These are phyloP conservation scores for Limtongia smithiae DNA, from an alignment of 805 yeast genomes.

Conservation along the genomic window DNA sequence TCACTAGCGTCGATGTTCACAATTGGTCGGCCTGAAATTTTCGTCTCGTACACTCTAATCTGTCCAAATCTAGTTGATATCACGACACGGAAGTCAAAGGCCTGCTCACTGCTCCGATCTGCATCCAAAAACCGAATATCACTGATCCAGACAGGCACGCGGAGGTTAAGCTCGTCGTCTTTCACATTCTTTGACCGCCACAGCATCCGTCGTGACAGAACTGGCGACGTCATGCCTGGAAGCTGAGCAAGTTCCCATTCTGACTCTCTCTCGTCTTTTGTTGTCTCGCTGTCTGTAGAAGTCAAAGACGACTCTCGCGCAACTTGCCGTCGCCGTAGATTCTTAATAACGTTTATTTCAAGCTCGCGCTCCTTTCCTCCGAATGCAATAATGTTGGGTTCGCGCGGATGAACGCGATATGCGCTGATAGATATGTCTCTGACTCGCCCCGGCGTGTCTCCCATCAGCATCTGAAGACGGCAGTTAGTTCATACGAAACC, in stretches of 20 bases:
- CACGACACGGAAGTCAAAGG: slow-evolving; percentile 49
- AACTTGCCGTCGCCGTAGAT: neutral
- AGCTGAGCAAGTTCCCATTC: neutral
- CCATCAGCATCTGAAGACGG: neutral
- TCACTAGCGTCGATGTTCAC: slow-evolving; percentile 53
- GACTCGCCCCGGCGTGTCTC: neutral
- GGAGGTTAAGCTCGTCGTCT: slow-evolving; percentile 68
- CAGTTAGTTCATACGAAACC: neutral
- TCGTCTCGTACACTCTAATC: slow-evolving; percentile 62
- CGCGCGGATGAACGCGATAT: slow-evolving; percentile 48
- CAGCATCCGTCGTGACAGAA: slow-evolving; percentile 32
- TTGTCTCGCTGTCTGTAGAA: too few species aligned
- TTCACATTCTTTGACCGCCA: slow-evolving; percentile 83
- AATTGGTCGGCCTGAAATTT: slow-evolving; percentile 64
- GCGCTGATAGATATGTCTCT: slow-evolving; percentile 48
- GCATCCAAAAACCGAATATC: slow-evolving; percentile 49
- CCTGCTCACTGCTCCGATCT: slow-evolving; percentile 30
- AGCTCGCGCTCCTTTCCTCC: slow-evolving; percentile 87
- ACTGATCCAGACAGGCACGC: slow-evolving; percentile 79
- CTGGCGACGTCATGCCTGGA: neutral
- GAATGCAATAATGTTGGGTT: slow-evolving; percentile 57
- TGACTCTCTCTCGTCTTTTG: too few species aligned
- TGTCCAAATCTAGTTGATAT: slow-evolving; percentile 72
- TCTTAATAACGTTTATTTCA: slow-evolving; percentile 34
- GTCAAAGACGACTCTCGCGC: too few species aligned